Evolutionary conservation across 495 filamentous ascomycete genomes (phyloP).

Genomic region (Podospora pseudopauciseta): DNA sequence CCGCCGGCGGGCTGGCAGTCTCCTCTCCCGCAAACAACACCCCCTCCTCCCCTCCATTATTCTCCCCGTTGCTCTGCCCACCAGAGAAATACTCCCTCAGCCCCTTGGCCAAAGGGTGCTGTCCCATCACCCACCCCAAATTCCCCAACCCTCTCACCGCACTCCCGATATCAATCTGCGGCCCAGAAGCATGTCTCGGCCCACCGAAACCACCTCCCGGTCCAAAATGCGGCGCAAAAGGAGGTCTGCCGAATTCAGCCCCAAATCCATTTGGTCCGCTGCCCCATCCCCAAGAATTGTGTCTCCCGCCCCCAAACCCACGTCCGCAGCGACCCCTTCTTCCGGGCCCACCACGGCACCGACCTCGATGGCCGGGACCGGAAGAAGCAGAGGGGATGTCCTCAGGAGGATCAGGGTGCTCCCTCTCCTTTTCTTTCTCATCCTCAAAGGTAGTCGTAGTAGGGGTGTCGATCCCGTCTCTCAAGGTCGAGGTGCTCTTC

Average conservation of each 20-base stretch:
- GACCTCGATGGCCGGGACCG: background rate
- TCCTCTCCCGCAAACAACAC: background rate
- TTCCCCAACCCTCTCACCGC: constrained; percentile 38
- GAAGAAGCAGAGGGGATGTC: constrained; percentile 17
- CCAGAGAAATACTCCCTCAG: constrained; percentile 37
- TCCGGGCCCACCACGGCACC: constrained; percentile 17
- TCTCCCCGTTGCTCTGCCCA: background rate
- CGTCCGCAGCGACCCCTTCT: constrained; percentile 10
- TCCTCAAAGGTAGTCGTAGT: constrained; percentile 17
- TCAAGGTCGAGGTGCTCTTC: background rate
- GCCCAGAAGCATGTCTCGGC: background rate
- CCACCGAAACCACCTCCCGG: background rate
- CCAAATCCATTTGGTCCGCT: background rate
- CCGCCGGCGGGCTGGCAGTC: constrained; percentile 62
- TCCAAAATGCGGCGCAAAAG: background rate
- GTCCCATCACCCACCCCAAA: constrained; percentile 36
- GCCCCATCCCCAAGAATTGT: background rate
- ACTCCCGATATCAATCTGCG: constrained; percentile 32
- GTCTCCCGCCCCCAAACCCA: background rate
- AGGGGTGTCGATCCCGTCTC: constrained; percentile 19
- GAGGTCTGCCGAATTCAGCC: background rate
- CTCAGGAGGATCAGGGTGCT: constrained; percentile 29
- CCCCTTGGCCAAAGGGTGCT: constrained; percentile 42
- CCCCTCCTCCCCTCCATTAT: background rate
- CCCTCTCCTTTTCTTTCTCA: constrained; percentile 19